Conservation (phyloP, 2,329 filamentous ascomycete species). For the Sphaerulina vaccinii region DNA sequence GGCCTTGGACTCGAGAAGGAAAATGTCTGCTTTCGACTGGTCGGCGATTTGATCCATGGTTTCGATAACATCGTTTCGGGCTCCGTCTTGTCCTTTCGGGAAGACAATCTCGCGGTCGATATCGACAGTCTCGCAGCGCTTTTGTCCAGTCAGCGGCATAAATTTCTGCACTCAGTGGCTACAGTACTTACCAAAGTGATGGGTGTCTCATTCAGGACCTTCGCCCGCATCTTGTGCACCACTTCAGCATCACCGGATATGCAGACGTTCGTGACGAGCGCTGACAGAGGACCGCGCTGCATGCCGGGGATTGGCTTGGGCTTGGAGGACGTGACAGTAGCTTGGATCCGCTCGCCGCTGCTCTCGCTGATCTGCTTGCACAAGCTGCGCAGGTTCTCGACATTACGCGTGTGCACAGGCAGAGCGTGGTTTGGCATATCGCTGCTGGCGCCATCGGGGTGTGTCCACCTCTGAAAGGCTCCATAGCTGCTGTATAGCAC, state of each 20-base stretch:
- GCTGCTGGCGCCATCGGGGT: constrained; percentile 81
- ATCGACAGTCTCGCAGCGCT: constrained; percentile 92
- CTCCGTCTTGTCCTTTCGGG: constrained; percentile 57
- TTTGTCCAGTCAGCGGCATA: constrained; percentile 35
- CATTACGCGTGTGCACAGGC: constrained; percentile 86
- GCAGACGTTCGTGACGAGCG: constrained; percentile 75
- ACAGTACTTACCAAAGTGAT: constrained; percentile 75
- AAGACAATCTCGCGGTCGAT: constrained; percentile 90
- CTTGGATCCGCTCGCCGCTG: constrained; percentile 67
- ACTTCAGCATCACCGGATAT: constrained; percentile 83
- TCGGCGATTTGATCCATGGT: constrained; percentile 83
- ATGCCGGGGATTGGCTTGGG: constrained; percentile 61
- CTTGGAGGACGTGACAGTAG: constrained; percentile 77
- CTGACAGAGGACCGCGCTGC: constrained; percentile 51
- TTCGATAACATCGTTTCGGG: constrained; percentile 69
- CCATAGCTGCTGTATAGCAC: constrained; percentile 88
- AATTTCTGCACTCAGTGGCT: constrained; percentile 6
- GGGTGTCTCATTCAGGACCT: constrained; percentile 86
- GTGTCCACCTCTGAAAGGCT: constrained; percentile 88
- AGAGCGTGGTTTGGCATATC: constrained; percentile 82
- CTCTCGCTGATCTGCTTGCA: constrained; percentile 77
- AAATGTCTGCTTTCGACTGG: constrained; percentile 94
- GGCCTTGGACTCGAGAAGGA: constrained; percentile 81
- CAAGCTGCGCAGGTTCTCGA: constrained; percentile 73
- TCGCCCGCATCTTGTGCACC: constrained; percentile 85